Base-by-base conservation (phyloP, 495 filamentous ascomycete genomes). In the Aspergillus homomorphus region DNA sequence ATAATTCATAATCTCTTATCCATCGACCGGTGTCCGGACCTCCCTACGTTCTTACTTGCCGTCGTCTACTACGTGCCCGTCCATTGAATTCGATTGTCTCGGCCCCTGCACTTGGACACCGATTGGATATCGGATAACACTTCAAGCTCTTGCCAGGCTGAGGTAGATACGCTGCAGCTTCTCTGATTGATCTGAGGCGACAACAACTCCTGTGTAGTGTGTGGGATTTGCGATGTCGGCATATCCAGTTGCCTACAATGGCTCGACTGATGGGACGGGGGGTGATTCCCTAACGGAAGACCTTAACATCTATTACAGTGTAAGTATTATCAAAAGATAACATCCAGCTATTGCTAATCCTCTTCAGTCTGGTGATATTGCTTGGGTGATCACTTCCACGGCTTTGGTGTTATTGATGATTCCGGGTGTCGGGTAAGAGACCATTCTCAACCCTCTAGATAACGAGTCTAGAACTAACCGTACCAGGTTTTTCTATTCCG, bases 351-450 rank as follows among this genome's bases (percentile, higher is more conserved):
- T 19, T 18, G 64, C 64, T 57, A 74, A 50, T 53, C 51, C 56
- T 30, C 57, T 28, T 43, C 55, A 96, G 87, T 78, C 84, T 55
- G 94, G 94, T 60, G 90, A 98, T 76, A 91, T 96, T 57, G 89
- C 90, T 21, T 98, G 90, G 90, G 86, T 97, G 74, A 81, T 98
- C 60, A 88, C 86, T 7, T 84, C 89, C 12, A 89, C 94, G 10
- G 93, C 91, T 16, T 84, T 98, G 18, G 93, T 98, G 56, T 75
- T 98, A 64, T 85, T 98, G 69, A 98, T 98, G 94, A 94, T 98
- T 76, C 94, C 94, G 12, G 94, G 94, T 62, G 92, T 98, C 70
- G 94, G 84, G 84, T 87, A 78, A 62, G 79, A 45, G 50, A 26
- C 48, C 48, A 16, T 24, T 15, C 26, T 19, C 6, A 51, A 14